Evolutionary conservation across 2,329 filamentous ascomycete species (phyloP).

Genomic region (Colletotrichum graminicola): DNA sequence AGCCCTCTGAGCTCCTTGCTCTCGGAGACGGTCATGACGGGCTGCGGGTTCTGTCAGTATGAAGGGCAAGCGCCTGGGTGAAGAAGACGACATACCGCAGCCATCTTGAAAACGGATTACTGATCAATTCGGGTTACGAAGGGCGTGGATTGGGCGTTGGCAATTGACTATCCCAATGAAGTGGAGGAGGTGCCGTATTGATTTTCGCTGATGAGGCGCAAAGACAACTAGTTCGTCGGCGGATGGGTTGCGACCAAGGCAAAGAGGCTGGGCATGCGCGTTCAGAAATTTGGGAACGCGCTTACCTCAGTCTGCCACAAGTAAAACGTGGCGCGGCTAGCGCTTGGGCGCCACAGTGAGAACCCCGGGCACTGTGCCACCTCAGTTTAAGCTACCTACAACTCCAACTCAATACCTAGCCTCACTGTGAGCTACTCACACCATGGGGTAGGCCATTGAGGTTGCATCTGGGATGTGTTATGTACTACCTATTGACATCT

Average conservation of each 20-base stretch:
- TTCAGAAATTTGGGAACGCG: constrained; percentile 40
- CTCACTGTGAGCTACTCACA: too few species aligned
- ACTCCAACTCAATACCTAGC: too few species aligned
- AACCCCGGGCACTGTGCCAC: background rate
- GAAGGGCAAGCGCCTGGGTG: background rate
- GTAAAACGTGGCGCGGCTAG: constrained; percentile 32
- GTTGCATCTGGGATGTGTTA: too few species aligned
- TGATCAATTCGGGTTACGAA: background rate
- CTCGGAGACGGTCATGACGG: constrained; percentile 86
- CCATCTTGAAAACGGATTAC: constrained; percentile 55
- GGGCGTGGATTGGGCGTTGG: background rate
- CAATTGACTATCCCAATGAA: background rate
- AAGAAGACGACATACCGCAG: constrained; percentile 59
- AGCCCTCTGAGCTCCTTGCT: constrained; percentile 95
- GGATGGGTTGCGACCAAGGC: constrained; percentile 16
- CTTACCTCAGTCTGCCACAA: constrained; percentile 22
- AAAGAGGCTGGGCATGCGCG: constrained; percentile 30
- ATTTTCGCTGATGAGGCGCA: constrained; percentile 23
- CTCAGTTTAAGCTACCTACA: background rate
- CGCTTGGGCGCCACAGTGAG: constrained; percentile 20
- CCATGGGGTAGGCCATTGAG: too few species aligned
- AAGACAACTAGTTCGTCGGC: constrained; percentile 13
- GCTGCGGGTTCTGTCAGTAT: constrained; percentile 52
- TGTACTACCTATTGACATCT: too few species aligned
- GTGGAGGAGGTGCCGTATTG: background rate